Evolutionary conservation across 805 yeast genomes (phyloP), one percentile per base, ranked within the genome.

Genomic region (Sugiyamaella marilandica): DNA sequence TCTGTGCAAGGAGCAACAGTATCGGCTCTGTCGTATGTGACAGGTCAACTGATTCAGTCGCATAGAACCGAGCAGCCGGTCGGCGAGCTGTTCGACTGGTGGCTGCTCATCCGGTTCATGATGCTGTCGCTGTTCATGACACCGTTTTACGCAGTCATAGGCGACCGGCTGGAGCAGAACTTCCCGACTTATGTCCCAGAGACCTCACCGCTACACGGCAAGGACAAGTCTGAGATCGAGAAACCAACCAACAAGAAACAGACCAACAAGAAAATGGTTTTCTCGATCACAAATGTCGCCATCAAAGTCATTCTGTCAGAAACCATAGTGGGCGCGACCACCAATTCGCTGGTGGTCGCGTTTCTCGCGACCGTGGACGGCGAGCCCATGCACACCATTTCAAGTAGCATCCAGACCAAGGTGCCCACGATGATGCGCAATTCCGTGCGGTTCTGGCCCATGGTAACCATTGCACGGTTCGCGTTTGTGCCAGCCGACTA

Each of bases 371-470:
- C 47, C 18, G 21, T 51, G 8, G 44, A 46, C 13, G 51, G 51
- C 10, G 51, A 19, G 26, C 47, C 51, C 9, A 13, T 51, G 29
- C 16, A 21, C 47, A 39, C 45, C 21, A 18, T 51, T 16, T 21
- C 41, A 4, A 10, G 31, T 13, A 26, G 29, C 34, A 35, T 51
- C 14, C 54, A 39, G 19, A 24, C 37, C 26, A 21, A 39, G 16
- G 47, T 51, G 8, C 54, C 54, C 13, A 45, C 45, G 7, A 51
- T 51, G 41, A 47, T 51, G 48, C 51, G 31, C n/a, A 49, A 51
- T 43, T 51, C 54, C 2, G 14, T 36, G n/a, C 33, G 51, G 44
- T 35, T 51, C 19, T 51, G 54, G 54, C 54, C 54, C 18, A 39
- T 47, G 44, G 45, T 51, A 36, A 46, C 54, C 10, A 10, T 51